Evolutionary conservation across 106 monocot species (phyloP).

Genomic region (Dendrobium chrysotoxum): DNA sequence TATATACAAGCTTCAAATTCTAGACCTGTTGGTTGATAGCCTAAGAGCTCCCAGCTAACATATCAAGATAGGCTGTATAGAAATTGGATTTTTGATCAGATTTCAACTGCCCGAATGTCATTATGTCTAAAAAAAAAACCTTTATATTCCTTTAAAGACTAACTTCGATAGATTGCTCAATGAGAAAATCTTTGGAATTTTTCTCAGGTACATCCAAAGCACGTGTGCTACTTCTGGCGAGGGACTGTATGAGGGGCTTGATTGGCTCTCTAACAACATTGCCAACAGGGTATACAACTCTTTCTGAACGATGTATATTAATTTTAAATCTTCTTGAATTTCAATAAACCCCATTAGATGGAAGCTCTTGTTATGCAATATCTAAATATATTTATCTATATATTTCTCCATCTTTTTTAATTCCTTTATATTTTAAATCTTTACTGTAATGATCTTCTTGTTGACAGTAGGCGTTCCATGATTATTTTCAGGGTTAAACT

Average conservation of each 20-base stretch:
- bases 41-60: no score
- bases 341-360: background rate
- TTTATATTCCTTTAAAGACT: background rate
- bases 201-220: slow-evolving; percentile 13
- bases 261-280: slow-evolving; percentile 14
- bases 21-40: no score
- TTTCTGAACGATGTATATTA: background rate
- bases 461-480: background rate
- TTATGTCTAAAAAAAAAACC: background rate
- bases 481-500: background rate
- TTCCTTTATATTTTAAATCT: background rate
- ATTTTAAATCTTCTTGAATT: background rate
- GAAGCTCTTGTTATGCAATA: background rate
- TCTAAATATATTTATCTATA: background rate
- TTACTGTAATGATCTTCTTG: background rate
- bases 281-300: background rate
- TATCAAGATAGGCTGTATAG: no score
- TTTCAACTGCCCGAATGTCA: background rate
- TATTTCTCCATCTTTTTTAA: background rate
- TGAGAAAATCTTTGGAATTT: background rate
- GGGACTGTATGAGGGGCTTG: slow-evolving; percentile 8
- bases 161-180: background rate
- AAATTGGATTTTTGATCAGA: background rate
- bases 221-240: slow-evolving; percentile 13
- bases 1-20: no score